phyloP scores from a whole-genome alignment of 441 rosid genomes.

The Syzygium syzygioides region DNA sequence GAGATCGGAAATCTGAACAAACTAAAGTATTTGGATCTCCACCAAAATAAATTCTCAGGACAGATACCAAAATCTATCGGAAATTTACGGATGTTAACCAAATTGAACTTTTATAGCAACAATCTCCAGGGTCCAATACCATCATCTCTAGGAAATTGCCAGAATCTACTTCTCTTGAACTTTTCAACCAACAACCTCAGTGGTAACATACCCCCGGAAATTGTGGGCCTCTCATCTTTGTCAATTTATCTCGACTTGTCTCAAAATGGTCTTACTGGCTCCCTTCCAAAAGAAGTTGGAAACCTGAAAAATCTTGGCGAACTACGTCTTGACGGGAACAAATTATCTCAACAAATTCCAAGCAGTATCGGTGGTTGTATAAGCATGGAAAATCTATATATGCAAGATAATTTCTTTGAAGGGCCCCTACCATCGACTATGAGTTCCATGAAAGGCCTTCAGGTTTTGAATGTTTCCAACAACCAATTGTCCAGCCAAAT shows the following conservation, averaged over 20 bases:
- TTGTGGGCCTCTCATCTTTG: neutral
- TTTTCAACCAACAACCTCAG: rapidly evolving
- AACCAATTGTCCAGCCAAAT: neutral
- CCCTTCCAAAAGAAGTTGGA: neutral
- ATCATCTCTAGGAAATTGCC: neutral
- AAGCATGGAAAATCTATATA: neutral
- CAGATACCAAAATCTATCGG: too few relatives aligned
- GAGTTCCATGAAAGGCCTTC: neutral
- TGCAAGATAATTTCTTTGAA: neutral
- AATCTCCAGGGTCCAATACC: too few relatives aligned
- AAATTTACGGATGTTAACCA: too few relatives aligned
- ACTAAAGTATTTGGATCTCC: too few relatives aligned
- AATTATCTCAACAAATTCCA: neutral
- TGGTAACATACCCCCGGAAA: rapidly evolving
- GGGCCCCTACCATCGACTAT: neutral
- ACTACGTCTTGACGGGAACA: rapidly evolving
- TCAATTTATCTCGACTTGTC: rapidly evolving
- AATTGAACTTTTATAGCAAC: too few relatives aligned
- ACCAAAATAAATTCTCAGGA: too few relatives aligned
- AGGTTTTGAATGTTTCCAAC: neutral
- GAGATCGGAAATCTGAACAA: too few relatives aligned
- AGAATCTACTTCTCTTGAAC: neutral
- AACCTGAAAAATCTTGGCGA: rapidly evolving
- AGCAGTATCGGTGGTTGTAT: rapidly evolving
- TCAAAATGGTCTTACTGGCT: neutral